Percentiles rank a stretch among this genome's conserved stretches.
Evolutionary conservation across 371 early-diverging fungal species (phyloP).

Genomic region (Mortierella sp.): DNA sequence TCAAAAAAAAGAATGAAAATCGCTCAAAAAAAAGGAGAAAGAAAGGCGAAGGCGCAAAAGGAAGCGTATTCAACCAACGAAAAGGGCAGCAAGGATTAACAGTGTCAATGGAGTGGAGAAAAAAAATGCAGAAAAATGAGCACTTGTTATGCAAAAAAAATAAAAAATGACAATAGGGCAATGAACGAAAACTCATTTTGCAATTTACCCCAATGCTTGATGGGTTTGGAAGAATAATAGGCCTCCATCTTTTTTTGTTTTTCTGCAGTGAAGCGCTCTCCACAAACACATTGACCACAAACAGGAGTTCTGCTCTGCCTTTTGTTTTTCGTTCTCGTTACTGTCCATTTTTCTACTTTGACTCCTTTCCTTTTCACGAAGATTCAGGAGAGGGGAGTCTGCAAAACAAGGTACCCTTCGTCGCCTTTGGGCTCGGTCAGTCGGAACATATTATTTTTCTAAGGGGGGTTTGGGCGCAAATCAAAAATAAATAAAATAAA

Average conservation of each 20-base stretch:
- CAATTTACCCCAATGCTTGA: background rate
- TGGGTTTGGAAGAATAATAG: too few species aligned
- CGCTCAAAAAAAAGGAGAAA: background rate
- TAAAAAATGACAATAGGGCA: too few species aligned
- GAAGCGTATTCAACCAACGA: background rate
- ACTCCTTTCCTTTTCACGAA: background rate
- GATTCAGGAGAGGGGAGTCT: background rate
- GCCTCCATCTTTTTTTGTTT: background rate
- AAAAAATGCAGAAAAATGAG: background rate
- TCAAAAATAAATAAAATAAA: too few species aligned
- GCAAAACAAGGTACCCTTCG: background rate
- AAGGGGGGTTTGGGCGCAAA: too few species aligned
- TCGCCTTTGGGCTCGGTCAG: background rate
- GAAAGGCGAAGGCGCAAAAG: background rate
- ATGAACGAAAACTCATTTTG: background rate
- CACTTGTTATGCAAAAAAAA: too few species aligned
- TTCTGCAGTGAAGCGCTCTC: background rate
- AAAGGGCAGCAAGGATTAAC: background rate
- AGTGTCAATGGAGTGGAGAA: background rate
- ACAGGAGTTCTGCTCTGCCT: background rate
- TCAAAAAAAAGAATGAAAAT: too few species aligned
- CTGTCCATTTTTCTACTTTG: background rate
- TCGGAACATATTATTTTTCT: background rate
- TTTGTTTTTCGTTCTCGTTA: background rate
- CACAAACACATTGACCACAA: constrained; percentile 28